Base-by-base conservation (phyloP, 225 moss, liverwort and hornwort genomes). In the Antitrichia curtipendula region DNA sequence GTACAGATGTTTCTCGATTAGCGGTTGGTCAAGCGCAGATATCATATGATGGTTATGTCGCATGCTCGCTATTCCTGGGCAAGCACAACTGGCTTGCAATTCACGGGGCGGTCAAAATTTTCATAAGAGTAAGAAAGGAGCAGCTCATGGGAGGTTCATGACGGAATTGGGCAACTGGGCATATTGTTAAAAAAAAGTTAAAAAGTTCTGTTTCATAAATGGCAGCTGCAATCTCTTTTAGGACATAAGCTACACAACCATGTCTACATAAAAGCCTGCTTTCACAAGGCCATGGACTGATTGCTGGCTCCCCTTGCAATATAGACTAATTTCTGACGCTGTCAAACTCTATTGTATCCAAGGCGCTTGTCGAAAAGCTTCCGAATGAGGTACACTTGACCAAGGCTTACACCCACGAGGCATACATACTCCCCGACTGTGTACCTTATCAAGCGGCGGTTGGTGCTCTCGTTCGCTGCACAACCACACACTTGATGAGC, bases 391-490 rank as follows among this genome's bases (percentile, higher is more conserved):
- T 94, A 96, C 5, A 96, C 96, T 86, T 97, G 97, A 65, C 90
- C 95, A 62, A 96, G 82, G 88, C 97, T 96, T 34, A 95, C 92
- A 80, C 89, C 90, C 74, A 96, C 90, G 52, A 97, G 90, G 78
- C 93, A 91, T 29, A 95, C 27, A 57, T 97, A 95, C 89, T 96
- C 97, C 65, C 90, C 89, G 29, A 95, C 59, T 21, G 97, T 96
- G 88, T 96, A 97, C 45, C 89, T 88, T 81, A 97, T 81, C 88
- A 97, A 85, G 66, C 97, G 89, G 53, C 90, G 93, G 65, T 92
- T 92, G 69, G 96, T 97, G 86, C 96, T 97, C 87, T 97, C 95
- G 83, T 95, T 97, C 31, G 97, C 96, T 96, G 94, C 86, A 86
- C 58, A 87, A 91, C 69, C 84, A 87, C 56, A 90, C 88, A 87